Evolutionary conservation across 2,329 filamentous ascomycete species (phyloP), one percentile per base, ranked within the genome.

Genomic region (Dactylellina drechsleri): DNA sequence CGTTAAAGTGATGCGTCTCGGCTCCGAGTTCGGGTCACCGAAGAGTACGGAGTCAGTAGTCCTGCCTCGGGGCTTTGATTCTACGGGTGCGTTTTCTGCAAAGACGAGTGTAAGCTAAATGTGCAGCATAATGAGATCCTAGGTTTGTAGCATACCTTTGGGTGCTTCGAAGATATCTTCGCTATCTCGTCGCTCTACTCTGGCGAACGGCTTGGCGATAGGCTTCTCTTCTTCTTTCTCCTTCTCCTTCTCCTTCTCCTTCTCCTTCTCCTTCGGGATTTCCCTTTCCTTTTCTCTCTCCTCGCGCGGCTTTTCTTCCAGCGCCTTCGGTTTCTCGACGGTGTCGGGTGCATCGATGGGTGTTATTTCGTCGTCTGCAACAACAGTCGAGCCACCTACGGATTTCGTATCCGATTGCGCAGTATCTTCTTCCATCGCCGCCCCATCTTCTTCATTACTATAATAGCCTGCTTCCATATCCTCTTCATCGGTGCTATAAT

Each of bases 1-100:
- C 2, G 95, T 99, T 52, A 99, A 87, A 0, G 93, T 96, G 78
- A 99, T 98, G 84, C 98, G 98, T 82, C 96, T 93, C 1, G 95
- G 97, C 82, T 98, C 95, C 36, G 88, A 92, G 80, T 99, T 94
- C 18, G 71, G 58, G 80, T 98, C 95, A 82, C 93, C 96, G 85
- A 97, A 97, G 85, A 98, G 97, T 0, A 94, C 77, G 7, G 81
- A 80, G 80, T 83, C 78, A 8, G 76, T 79, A 72, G 77, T 76
- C 49, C 74, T 79, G 47, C 78, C 45, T 20, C 76, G 66, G 8
- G 77, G 77, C 78, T 78, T 77, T 18, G 75, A 60, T 43, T 75
- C 71, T 12, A 57, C 47, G 16, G 40, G 18, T 18, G 26, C 71
- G 20, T 75, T 64, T 26, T 60, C 71, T 75, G 40, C 15, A 43